A percentile compares a stretch with the other conserved stretches of the same genome.
phyloP scores from a whole-genome alignment of 768 basidiomycete species.

The Termitomyces sp. region DNA sequence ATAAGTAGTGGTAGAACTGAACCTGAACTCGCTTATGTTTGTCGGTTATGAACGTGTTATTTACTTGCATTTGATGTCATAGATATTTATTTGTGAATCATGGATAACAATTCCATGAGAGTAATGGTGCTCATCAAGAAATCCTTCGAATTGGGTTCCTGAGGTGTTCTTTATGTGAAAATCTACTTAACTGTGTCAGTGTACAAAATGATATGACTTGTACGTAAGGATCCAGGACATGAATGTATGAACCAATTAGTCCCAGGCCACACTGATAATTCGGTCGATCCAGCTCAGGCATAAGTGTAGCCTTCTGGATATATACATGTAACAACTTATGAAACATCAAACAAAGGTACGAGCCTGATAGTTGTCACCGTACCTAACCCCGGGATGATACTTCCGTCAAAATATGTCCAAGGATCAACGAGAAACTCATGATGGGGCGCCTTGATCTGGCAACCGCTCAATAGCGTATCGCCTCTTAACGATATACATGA shows the following conservation, averaged over 20 bases:
- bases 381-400: not conserved
- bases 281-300: not conserved
- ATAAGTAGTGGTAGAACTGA: not conserved
- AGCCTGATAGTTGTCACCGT: not conserved
- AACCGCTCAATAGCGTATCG: slow-evolving; percentile 93
- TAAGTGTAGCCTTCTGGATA: not conserved
- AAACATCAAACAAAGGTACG: not conserved
- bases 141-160: too few species aligned
- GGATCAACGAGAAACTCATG: slow-evolving; percentile 23
- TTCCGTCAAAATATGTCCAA: not conserved
- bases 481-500: slow-evolving; percentile 95
- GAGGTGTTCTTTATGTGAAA: too few species aligned
- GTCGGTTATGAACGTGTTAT: slow-evolving; percentile 5
- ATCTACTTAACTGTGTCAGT: too few species aligned
- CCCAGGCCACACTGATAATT: not conserved
- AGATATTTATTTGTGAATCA: too few species aligned
- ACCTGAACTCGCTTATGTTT: not conserved
- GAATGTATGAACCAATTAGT: too few species aligned
- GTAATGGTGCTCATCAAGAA: too few species aligned
- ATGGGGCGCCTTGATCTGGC: slow-evolving; percentile 90
- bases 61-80: not conserved
- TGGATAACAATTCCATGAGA: too few species aligned
- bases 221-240: too few species aligned
- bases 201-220: too few species aligned
- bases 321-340: not conserved